Evolutionary conservation across 1,139 yeast species (phyloP), one percentile per base, ranked within the genome.

Genomic region (Blastobotrys apis): DNA sequence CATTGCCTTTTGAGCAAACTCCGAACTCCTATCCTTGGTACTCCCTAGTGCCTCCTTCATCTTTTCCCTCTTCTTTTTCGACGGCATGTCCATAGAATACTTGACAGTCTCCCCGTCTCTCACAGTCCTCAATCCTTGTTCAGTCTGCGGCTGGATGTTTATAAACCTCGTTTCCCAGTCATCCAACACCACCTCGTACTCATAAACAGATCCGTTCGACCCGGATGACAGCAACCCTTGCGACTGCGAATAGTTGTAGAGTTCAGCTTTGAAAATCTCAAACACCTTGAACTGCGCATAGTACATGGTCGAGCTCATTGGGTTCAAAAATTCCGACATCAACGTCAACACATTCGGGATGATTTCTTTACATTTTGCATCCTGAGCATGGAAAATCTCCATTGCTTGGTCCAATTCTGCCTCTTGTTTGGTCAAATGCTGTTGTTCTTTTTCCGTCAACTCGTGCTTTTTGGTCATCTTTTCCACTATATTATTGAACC

Each of bases 261-360:
- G 42, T 22, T 54, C 51, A 12, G 52, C 53, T 33, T 55, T 52
- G 42, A 52, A 43, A 6, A 57, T 51, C 41, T 58, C 56, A 36
- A 56, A 43, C 12, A 61, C 52, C 25, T 53, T 47, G 31, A 59
- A 49, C 44, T 64, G 60, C 4, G 62, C 56, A 43, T 60, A 48
- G 36, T 59, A 63, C 29, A 66, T 45, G 33, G 56, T 55, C 19
- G 67, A 46, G 1, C 68, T 55, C 39, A 66, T 52, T 4, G 63
- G 75, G 41, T 64, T 63, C 13, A 78, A 62, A 51, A 77, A 77
- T 57, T 78, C 82, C 27, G 78, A 78, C 46, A 78, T 58, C 33
- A 71, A 65, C 5, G 67, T 59, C 41, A 75, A 58, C 3, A 73
- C 63, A 47, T 71, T 74, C 2, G 84, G 84, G 19, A 78, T 63